phyloP scores from a whole-genome alignment of 2,329 filamentous ascomycete species.

The Mycosphaerella sp. region DNA sequence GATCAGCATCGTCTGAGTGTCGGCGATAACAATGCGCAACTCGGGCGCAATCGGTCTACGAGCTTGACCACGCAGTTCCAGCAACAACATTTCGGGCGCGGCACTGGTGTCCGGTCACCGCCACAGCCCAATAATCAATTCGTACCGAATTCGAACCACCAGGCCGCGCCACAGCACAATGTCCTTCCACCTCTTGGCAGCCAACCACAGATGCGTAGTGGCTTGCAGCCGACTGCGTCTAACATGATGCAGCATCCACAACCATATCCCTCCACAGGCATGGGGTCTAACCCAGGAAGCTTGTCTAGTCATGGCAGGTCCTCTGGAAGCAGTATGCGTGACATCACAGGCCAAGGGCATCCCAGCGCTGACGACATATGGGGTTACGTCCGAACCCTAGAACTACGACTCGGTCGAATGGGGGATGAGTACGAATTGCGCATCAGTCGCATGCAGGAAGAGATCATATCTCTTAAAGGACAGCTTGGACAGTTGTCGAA shows the following conservation, averaged over 20 bases:
- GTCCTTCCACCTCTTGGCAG: constrained; percentile 38
- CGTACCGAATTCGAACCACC: constrained; percentile 24
- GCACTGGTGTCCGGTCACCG: constrained; percentile 51
- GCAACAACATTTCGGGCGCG: constrained; percentile 55
- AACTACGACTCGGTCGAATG: constrained; percentile 47
- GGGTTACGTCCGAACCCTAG: constrained; percentile 65
- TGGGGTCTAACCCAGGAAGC: constrained; percentile 45
- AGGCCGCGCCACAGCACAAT: constrained; percentile 24
- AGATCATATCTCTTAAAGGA: constrained; percentile 36
- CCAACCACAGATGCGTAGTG: constrained; percentile 24
- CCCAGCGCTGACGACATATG: constrained; percentile 49
- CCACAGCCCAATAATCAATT: constrained; percentile 41
- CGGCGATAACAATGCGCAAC: constrained; percentile 34
- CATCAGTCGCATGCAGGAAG: constrained; percentile 41
- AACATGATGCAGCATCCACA: constrained; percentile 39
- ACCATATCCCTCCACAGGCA: constrained; percentile 10
- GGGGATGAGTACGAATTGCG: constrained; percentile 45
- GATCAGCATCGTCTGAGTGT: constrained; percentile 50
- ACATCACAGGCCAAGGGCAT: constrained; percentile 54
- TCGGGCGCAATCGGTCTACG: constrained; percentile 57
- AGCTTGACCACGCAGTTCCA: constrained; percentile 60
- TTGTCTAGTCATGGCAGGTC: constrained; percentile 50
- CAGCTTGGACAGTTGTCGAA: constrained; percentile 26
- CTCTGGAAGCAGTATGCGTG: constrained; percentile 57
- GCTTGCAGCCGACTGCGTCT: constrained; percentile 17